phyloP scores from a whole-genome alignment of 805 yeast genomes.

The Osmozyma mogii region DNA sequence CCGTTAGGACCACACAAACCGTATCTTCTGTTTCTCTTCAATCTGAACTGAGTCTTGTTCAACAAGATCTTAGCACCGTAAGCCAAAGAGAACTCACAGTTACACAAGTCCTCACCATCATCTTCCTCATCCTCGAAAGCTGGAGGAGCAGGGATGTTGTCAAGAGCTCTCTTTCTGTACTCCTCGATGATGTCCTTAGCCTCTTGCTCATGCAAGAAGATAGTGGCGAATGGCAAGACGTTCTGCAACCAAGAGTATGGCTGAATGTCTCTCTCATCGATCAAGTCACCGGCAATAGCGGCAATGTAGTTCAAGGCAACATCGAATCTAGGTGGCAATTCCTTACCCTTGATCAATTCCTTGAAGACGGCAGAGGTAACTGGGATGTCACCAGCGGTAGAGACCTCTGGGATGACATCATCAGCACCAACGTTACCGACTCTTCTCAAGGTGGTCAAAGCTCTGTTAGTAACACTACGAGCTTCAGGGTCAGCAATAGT shows the following conservation, averaged over 20 bases:
- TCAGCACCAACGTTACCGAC: slow-evolving; percentile 94
- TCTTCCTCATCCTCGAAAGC: slow-evolving; percentile 94
- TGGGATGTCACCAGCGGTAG: slow-evolving; percentile 94
- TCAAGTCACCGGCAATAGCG: slow-evolving; percentile 96
- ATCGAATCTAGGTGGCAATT: slow-evolving; percentile 70
- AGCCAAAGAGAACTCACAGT: slow-evolving; percentile 99
- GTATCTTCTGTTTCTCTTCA: slow-evolving; percentile 98
- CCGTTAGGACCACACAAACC: slow-evolving; percentile 77
- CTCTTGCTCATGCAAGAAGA: slow-evolving; percentile 88
- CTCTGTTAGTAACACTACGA: slow-evolving; percentile 96
- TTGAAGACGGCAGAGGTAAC: slow-evolving; percentile 82
- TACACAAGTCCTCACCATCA: slow-evolving; percentile 99
- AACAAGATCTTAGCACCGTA: slow-evolving; percentile 99
- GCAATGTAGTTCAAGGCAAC: slow-evolving; percentile 77
- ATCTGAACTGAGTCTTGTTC: slow-evolving; percentile 98
- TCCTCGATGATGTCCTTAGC: slow-evolving; percentile 87
- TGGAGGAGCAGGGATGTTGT: slow-evolving; percentile 96
- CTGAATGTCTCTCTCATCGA: slow-evolving; percentile 92
- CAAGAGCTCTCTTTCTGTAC: slow-evolving; percentile 93
- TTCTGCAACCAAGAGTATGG: slow-evolving; percentile 86
- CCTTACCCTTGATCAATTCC: slow-evolving; percentile 59
- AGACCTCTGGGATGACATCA: slow-evolving; percentile 91
- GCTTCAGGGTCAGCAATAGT: slow-evolving; percentile 99
- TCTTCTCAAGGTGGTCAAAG: slow-evolving; percentile 94
- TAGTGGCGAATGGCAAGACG: slow-evolving; percentile 89